phyloP scores from a whole-genome alignment of 345 rosid species.

The Draba incana region DNA sequence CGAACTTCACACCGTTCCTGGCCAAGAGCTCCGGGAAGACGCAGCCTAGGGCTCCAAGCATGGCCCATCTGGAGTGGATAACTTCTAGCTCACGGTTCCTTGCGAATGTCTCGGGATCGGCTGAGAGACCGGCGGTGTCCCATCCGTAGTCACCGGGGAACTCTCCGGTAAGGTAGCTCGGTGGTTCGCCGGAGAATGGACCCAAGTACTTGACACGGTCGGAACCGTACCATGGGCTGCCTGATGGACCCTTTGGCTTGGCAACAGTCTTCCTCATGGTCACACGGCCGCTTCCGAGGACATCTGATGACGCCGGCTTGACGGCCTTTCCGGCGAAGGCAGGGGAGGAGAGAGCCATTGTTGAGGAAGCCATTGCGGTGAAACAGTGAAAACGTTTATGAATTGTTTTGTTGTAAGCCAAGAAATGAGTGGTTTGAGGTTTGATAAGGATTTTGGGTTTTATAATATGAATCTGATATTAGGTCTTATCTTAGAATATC shows the following conservation, averaged over 20 bases:
- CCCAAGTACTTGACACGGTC: conserved; percentile 83
- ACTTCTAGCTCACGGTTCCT: conserved; percentile 55
- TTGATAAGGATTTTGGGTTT: background rate
- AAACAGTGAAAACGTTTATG: conserved; percentile 26
- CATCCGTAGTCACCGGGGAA: conserved; percentile 67
- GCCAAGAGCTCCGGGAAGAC: conserved; percentile 59
- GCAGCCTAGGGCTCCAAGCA: conserved; percentile 57
- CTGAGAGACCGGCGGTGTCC: conserved; percentile 59
- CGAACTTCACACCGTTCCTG: conserved; percentile 76
- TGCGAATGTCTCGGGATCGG: conserved; percentile 59
- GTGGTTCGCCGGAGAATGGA: conserved; percentile 60
- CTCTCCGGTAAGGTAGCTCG: conserved; percentile 74
- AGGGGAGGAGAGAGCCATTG: conserved; percentile 74
- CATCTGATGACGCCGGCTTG: conserved; percentile 46
- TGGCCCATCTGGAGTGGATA: conserved; percentile 55
- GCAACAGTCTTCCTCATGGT: conserved; percentile 53
- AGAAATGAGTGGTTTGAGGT: conserved; percentile 33
- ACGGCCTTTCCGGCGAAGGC: conserved; percentile 61
- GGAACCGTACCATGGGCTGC: conserved; percentile 73
- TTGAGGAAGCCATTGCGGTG: conserved; percentile 58
- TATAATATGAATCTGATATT: conserved; percentile 6
- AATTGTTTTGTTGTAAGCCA: conserved; percentile 22
- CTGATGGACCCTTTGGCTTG: conserved; percentile 48
- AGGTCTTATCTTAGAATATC: conserved; percentile 26
- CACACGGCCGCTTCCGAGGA: conserved; percentile 58